Base-by-base conservation (phyloP, 805 yeast genomes). In the Grigorovia yakushimaensis region DNA sequence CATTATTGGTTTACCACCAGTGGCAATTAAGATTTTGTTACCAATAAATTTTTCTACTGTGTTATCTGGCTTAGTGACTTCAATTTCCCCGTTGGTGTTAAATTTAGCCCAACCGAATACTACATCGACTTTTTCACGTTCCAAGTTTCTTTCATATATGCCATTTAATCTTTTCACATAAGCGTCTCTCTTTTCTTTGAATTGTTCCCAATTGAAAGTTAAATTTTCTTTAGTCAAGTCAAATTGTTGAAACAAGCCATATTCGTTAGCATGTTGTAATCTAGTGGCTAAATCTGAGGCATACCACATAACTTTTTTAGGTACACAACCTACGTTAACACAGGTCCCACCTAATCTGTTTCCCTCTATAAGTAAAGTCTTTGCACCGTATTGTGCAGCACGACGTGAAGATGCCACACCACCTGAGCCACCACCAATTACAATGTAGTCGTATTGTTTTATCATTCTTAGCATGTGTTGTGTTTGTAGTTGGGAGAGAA, bases 241-340 rank as follows among this genome's bases (percentile, higher is more conserved):
- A 20, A 76, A 69, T 48, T 77, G 78, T 42, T 78, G 79, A 46
- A 70, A 74, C 54, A 93, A 82, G 0, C 96, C 96, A 63, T 91
- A 93, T 52, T 84, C 87, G 54, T 76, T 71, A 51, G 95, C 95
- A 43, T 86, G 82, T 40, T 73, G 69, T 51, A 84, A 71, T 60
- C 80, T 82, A 52, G 77, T 76, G 18, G 97, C 97, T 65, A 87
- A 68, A 58, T 89, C 96, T 27, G 93, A 81, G 10, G 97, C 96
- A 58, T 89, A 83, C 98, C 98, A 93, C 97, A 93, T 89, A 42
- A 93, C 88, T 66, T 93, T 93, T 74, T 93, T 93, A 43, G 99
- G 99, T 43, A 93, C 98, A 74, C 99, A 93, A 19, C 99, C 99
- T 41, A 91, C 98, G 65, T 93, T 93, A 52, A 93, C 99, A 76